phyloP scores from a whole-genome alignment of 2,329 filamentous ascomycete species.

The Cytospora mali region DNA sequence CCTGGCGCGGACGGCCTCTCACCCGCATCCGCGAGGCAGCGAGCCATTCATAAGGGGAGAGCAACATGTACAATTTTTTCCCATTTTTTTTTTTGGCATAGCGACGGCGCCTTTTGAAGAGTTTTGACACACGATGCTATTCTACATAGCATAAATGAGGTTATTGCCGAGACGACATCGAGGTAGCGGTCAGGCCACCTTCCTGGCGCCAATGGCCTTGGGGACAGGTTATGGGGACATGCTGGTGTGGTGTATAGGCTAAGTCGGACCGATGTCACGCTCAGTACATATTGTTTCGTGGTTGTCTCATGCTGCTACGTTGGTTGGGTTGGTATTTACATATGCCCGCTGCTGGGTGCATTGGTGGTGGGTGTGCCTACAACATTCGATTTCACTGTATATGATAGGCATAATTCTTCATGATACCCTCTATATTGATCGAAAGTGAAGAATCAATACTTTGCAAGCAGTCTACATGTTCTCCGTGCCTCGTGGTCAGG shows the following conservation, averaged over 20 bases:
- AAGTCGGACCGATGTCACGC: not conserved
- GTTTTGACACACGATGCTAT: not conserved
- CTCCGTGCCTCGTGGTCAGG: no score
- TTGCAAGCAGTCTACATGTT: not conserved
- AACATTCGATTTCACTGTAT: not conserved
- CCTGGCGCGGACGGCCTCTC: not conserved
- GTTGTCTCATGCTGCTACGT: not conserved
- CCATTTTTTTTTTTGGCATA: constrained; percentile 2
- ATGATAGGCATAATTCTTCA: constrained; percentile 6
- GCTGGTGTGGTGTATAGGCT: not conserved
- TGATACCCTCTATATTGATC: constrained; percentile 22
- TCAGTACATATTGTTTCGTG: not conserved
- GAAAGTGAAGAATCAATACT: not conserved
- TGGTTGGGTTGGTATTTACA: not conserved
- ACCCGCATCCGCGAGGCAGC: not conserved
- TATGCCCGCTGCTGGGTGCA: not conserved
- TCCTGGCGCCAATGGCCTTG: not conserved
- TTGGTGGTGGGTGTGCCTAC: not conserved
- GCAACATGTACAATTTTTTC: no score
- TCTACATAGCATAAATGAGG: not conserved
- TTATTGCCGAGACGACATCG: not conserved
- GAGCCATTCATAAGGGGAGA: not conserved
- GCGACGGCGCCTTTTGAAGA: constrained; percentile 4
- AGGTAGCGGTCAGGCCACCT: not conserved
- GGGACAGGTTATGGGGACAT: not conserved